Evolutionary conservation across 139 green algal species (phyloP), one percentile per base, ranked within the genome.

Genomic region (Diplosphaera chodatii): DNA sequence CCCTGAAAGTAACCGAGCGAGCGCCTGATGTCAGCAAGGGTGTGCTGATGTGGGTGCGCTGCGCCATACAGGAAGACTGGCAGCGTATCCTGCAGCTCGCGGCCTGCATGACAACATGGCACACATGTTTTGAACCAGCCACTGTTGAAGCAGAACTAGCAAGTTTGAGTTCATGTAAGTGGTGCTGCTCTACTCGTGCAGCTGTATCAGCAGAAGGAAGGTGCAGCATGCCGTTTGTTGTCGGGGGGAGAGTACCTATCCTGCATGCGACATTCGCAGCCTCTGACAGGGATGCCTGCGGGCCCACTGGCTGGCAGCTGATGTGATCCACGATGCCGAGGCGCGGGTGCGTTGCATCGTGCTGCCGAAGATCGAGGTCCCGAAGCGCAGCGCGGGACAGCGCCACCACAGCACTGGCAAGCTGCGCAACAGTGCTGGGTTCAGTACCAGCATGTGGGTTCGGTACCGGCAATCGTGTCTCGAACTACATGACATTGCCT

Each of bases 281-380:
- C 34, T 18, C 29, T 4, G 28, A 23, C 55, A 78, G 64, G 0
- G 34, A 0, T 30, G 40, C 63, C 55, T 34, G 72, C 4, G 34
- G 20, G 1, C 70, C 74, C 34, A 96, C 75, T 3, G 90, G 90
- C 74, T 92, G 84, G 32, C 89, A 78, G 1, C 77, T 84, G 21
- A 96, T 82, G 72, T 96, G 89, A 76, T 96, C 90, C 4, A 96
- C 77, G 0, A 79, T 72, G 3, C 90, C 90, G 18, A 96, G 76
- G 10, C 90, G 81, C 4, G 90, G 90, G 72, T 96, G 90, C 1
- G 70, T 82, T 48, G 85, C 90, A 1, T 30, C 34, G 66, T 96
- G 90, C 23, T 40, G 6, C 16, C 68, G 69, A 37, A 96, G 71
- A 72, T 95, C 87, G 0, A 95, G 66, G 4, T 68, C 72, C 6